Base-by-base conservation (phyloP, 495 filamentous ascomycete species). In the Xylaria telfairii region DNA sequence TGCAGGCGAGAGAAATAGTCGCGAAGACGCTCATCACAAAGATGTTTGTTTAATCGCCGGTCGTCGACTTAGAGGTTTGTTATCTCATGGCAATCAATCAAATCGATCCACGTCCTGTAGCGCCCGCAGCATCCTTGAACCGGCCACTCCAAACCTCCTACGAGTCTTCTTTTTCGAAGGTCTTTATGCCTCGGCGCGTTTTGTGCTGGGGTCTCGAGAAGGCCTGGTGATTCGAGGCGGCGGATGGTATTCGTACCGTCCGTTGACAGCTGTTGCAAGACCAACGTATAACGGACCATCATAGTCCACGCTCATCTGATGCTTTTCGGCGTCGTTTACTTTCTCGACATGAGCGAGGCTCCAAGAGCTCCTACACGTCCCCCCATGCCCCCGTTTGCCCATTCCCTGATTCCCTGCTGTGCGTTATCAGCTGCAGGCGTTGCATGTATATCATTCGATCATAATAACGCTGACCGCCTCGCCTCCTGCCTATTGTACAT, bases 271-370 rank as follows among this genome's bases (percentile, higher is more conserved):
- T 67, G 78, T 74, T 87, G 85, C 84, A 77, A 87, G 78, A 87
- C 32, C 67, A 76, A 83, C 69, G 9, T 19, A 67, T 57, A 67
- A 59, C 65, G 85, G 83, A 79, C 84, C 84, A 82, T 87, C 85
- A 87, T 87, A 87, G 85, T 87, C 85, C 85, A 74, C 77, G 81
- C 78, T 82, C 79, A 79, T 77, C 79, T 80, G 67, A 69, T 75
- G 59, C 65, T 41, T 65, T 77, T 56, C 26, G 44, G 71, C 68
- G 42, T 61, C 70, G 73, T 77, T 74, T 73, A 61, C 30, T 66
- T 81, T 69, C 72, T 61, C n/a, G n/a, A 84, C 83, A 76, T 79
- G 75, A 81, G 82, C 80, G 84, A 80, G 85, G 85, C 85, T 87
- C 85, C 85, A 76, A 81, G 82, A 72, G 84, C 74, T 85, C 84